Base-by-base conservation (phyloP, 345 rosid genomes). In the Acer negundo region DNA sequence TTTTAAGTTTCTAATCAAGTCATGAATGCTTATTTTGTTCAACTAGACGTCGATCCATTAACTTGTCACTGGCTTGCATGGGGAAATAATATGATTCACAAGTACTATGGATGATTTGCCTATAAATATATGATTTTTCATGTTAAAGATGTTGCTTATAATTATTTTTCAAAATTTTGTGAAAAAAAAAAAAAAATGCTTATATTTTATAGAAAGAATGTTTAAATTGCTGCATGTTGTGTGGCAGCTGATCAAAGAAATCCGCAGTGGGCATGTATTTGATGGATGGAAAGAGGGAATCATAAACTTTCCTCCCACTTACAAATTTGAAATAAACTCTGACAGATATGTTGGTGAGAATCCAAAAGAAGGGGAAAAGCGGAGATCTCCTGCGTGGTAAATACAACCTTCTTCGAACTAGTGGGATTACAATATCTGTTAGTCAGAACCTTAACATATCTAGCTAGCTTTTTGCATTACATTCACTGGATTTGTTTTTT, bases 381-480 rank as follows among this genome's bases (percentile, higher is more conserved):
- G 75, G 83, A 91, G 99, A 90, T 90, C 99, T 69, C 99, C 99
- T 1, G 99, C 99, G 53, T 97, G 99, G 99, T 96, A 84, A 79
- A 81, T 69, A 22, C 4, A 3, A 44, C 67, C 70, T 17, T 11
- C 65, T 62, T 61, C 13, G 17, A 63, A 77, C 12, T 58, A 78
- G 35, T 49, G 38, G 53, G 8, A 62, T 24, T 20, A 55, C 1
- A 65, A 26, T 35, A 22, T 55, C 64, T 72, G 47, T 11, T 49
- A 13, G 23, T 63, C 22, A 12, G 26, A 42, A 40, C 28, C 26
- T 22, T 13, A 35, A 31, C 72, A 75, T 65, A 56, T 44, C 28
- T 55, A 9, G 69, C 53, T 22, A 19, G 44, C 10, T 31, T 47
- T 49, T n/a, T 40, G 35, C 6, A 13, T 73, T 62, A 12, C 53